A percentile compares a stretch with the other conserved stretches of the same genome.
phyloP scores from a whole-genome alignment of 176 grass and related monocot genomes.

The Tuctoria greenei region DNA sequence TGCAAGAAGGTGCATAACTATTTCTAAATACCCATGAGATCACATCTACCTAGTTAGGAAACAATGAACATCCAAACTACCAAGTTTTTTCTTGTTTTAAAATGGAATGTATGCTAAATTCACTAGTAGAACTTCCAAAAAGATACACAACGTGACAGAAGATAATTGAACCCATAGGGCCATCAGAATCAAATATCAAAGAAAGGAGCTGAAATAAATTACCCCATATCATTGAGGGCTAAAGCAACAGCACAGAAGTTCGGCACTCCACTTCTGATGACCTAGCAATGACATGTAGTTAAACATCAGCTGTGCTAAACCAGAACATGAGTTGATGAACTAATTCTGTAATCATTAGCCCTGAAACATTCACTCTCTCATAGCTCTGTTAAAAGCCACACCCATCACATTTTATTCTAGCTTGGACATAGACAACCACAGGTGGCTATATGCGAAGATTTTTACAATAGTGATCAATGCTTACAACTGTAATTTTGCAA shows the following conservation, averaged over 20 bases:
- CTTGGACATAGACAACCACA: neutral
- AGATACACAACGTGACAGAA: slow-evolving; percentile 13
- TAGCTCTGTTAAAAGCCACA: neutral
- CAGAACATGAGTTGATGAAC: slow-evolving; percentile 17
- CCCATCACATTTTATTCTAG: neutral
- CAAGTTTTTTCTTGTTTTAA: slow-evolving; percentile 13
- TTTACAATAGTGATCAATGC: neutral
- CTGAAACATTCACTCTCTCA: slow-evolving; percentile 2
- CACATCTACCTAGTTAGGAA: slow-evolving; percentile 19
- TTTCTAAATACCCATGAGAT: slow-evolving; percentile 11
- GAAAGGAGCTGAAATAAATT: slow-evolving; percentile 33
- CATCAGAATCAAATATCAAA: slow-evolving; percentile 18
- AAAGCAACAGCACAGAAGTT: slow-evolving; percentile 98
- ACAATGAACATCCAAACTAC: neutral
- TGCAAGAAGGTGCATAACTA: neutral
- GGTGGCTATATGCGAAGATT: neutral
- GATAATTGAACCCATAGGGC: neutral
- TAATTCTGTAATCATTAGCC: neutral
- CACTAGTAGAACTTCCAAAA: neutral
- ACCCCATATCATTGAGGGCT: slow-evolving; percentile 91
- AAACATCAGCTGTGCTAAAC: slow-evolving; percentile 34
- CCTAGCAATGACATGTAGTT: slow-evolving; percentile 48
- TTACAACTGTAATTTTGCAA: neutral
- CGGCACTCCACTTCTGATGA: slow-evolving; percentile 88
- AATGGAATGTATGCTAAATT: slow-evolving; percentile 21